Base-by-base conservation (phyloP, 2,329 filamentous ascomycete genomes). In the Diplodia intermedia region DNA sequence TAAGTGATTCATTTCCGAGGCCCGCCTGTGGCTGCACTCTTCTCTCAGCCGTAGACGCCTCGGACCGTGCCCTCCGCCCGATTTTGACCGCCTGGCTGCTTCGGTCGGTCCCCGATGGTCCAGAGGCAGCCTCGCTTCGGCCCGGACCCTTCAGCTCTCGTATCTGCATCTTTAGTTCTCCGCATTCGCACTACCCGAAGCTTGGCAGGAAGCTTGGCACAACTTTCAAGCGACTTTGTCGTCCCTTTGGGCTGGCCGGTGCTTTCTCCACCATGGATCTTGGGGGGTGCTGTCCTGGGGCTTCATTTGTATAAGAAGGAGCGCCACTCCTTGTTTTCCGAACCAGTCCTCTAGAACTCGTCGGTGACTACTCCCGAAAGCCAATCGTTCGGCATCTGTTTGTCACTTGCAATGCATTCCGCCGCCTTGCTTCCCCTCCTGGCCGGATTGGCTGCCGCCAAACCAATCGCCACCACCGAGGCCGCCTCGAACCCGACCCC, bases 361-460 rank as follows among this genome's bases (percentile, higher is more conserved):
- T 36, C 33, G 15, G 43, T 20, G 7, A 47, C 11, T 4, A 47
- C 43, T 20, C 8, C 43, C 18, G 20, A 20, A 4, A 11, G 43
- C 43, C 18, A 47, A 1, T 47, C 43, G 7, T 47, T 47, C 6
- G 43, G 43, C 43, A n/a, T 18, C n/a, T 18, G 9, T 1, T 31
- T 36, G 33, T 8, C 23, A 31, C 29, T n/a, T n/a, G 26, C 26
- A 33, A 55, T 55, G 52, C 52, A 55, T n/a, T 55, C 52, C 52
- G 52, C 52, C 52, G 52, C 18, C 29, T 18, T 55, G 5, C 18
- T 55, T 11, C 52, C 52, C 52, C 52, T 55, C 29, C 56, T 70
- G 18, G 69, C 63, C 8, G 67, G 20, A 23, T 36, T 69, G 26
- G 67, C 31, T 33, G 26, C 23, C 3, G 61, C 69, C 7, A 20